Conservation (phyloP, 192 early-diverging fungal species). For the Chytriomyces sp. region DNA sequence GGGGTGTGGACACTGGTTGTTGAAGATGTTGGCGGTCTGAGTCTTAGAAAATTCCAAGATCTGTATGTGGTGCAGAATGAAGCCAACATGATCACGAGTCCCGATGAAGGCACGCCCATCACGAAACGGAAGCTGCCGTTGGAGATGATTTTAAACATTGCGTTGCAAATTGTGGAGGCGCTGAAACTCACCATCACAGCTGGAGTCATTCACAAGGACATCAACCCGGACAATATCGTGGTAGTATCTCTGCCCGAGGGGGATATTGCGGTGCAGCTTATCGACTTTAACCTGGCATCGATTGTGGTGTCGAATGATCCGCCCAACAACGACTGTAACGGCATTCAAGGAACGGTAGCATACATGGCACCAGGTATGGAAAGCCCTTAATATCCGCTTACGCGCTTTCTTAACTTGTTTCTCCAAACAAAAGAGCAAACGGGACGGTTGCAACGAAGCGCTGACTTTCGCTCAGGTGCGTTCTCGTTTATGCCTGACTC, state of each 20-base stretch:
- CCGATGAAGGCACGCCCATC: background rate
- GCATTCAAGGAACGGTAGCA: conserved; percentile 49
- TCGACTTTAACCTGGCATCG: conserved; percentile 52
- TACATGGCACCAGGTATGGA: conserved; percentile 55
- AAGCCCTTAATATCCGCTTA: background rate
- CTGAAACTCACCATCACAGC: conserved; percentile 50
- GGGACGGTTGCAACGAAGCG: conserved; percentile 45
- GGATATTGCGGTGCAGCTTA: conserved; percentile 45
- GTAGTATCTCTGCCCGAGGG: conserved; percentile 30
- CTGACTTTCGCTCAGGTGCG: conserved; percentile 53
- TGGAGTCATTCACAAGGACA: conserved; percentile 55
- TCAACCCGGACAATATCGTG: conserved; percentile 59
- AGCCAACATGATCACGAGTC: background rate
- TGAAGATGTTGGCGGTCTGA: conserved; percentile 47
- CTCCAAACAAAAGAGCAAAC: conserved; percentile 52
- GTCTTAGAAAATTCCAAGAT: conserved; percentile 43
- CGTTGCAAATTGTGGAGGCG: conserved; percentile 50
- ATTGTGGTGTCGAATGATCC: conserved; percentile 25
- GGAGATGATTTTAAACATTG: conserved; percentile 45
- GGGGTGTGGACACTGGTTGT: conserved; percentile 43
- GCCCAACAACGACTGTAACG: conserved; percentile 33
- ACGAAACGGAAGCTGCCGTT: conserved; percentile 31
- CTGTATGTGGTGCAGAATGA: conserved; percentile 9
- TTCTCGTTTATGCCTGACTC: background rate
- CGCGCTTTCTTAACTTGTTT: conserved; percentile 21